phyloP scores from a whole-genome alignment of 768 basidiomycete species.

The Clavaria fumosa region DNA sequence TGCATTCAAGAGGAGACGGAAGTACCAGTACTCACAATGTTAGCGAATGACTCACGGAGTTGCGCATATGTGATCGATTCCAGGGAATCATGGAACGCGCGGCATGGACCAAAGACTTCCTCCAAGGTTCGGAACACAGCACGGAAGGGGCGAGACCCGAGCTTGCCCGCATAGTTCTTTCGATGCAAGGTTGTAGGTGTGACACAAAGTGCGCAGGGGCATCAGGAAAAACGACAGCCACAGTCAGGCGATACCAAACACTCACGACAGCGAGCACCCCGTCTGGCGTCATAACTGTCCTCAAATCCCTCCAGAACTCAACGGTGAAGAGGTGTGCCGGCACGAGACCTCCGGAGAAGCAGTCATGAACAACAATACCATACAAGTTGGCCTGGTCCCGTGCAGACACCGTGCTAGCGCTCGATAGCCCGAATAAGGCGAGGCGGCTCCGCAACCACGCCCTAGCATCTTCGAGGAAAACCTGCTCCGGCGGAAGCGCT shows the following conservation, averaged over 20 bases:
- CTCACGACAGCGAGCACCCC: conserved; percentile 74
- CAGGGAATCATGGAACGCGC: conserved; percentile 65
- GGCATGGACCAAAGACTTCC: conserved; percentile 59
- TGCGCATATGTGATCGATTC: conserved; percentile 30
- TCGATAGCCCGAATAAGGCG: no score
- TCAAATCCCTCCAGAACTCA: conserved; percentile 71
- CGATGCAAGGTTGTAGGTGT: conserved; percentile 1
- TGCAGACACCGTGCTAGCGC: conserved; percentile 14
- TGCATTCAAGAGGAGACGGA: not conserved
- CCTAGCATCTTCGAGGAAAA: conserved; percentile 70
- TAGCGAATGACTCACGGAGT: conserved; percentile 40
- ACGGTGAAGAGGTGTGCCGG: conserved; percentile 72
- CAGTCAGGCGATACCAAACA: no score
- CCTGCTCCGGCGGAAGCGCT: conserved; percentile 37
- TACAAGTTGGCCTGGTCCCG: conserved; percentile 24
- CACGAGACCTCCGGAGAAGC: conserved; percentile 88
- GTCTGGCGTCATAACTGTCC: conserved; percentile 42
- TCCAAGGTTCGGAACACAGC: conserved; percentile 59
- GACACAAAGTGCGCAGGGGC: not conserved
- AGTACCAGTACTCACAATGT: conserved; percentile 40
- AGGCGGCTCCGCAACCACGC: conserved; percentile 40
- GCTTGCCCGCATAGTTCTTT: conserved; percentile 78
- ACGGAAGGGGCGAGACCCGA: conserved; percentile 43
- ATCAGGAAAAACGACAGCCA: no score
- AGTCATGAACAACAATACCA: conserved; percentile 77